Evolutionary conservation across 2,329 filamentous ascomycete species (phyloP).

Genomic region (Fusarium nisikadoi): DNA sequence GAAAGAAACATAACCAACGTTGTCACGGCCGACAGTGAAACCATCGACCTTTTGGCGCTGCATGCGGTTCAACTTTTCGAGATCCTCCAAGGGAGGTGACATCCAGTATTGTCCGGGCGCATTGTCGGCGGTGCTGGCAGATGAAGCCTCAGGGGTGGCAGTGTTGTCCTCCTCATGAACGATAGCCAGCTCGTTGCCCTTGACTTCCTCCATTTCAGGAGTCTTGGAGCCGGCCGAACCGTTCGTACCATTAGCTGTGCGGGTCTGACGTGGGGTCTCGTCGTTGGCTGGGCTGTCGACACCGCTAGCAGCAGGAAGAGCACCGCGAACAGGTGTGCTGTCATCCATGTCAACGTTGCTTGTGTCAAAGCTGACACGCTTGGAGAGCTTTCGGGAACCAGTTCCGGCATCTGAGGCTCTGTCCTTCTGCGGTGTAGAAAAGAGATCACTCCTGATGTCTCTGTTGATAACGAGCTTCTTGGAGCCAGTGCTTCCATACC

Average conservation of each 20-base stretch:
- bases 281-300: conserved; percentile 46
- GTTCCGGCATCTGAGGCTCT: conserved; percentile 54
- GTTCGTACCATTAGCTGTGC: conserved; percentile 54
- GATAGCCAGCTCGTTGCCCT: conserved; percentile 79
- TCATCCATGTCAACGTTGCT: conserved; percentile 57
- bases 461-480: conserved; percentile 96
- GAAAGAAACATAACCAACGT: conserved; percentile 85
- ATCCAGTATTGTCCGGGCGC: conserved; percentile 87
- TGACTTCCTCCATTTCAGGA: conserved; percentile 77
- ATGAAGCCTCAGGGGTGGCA: conserved; percentile 45
- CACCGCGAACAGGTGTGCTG: conserved; percentile 47
- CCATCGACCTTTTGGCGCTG: conserved; percentile 78
- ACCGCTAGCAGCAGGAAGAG: conserved; percentile 50
- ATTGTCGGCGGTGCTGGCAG: conserved; percentile 50
- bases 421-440: conserved; percentile 68
- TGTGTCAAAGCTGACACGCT: conserved; percentile 92
- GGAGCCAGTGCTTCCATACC: conserved; percentile 75
- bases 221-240: conserved; percentile 50
- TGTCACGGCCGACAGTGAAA: conserved; percentile 84
- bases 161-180: conserved; percentile 75
- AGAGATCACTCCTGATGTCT: conserved; percentile 79
- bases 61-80: conserved; percentile 81
- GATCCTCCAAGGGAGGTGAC: conserved; percentile 77
- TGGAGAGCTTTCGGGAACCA: conserved; percentile 70
- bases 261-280: conserved; percentile 62